Base-by-base conservation (phyloP, 441 rosid genomes). In the Gossypium schwendimanii region DNA sequence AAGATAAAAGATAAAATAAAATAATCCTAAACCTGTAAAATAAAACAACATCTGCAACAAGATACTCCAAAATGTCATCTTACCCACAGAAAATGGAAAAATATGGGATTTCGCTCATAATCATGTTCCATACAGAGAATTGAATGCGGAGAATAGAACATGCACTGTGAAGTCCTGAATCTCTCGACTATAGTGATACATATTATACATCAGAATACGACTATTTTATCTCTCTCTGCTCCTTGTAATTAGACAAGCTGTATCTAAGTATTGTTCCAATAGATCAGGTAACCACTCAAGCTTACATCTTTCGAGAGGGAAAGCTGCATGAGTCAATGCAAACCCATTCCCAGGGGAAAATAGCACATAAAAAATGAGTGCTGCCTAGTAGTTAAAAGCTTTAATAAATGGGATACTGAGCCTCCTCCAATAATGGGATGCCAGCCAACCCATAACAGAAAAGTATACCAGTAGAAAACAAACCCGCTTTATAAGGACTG, bases 391-490 rank as follows among this genome's bases (percentile, higher is more conserved):
- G 52, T 79, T 75, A 52, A 70, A 62, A 45, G 45, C 65, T 39
- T 49, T 63, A 58, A 68, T 76, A 24, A 75, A 63, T 8, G 78
- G 76, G 18, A 83, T 65, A 61, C 82, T 84, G 45, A 85, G 76
- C 78, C 84, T 74, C 76, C 78, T 80, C 58, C 80, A 84, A 20
- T 83, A 86, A 45, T 81, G 85, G 50, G 74, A 60, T 53, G 77
- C 75, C 75, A 89, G 69, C 89, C 89, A 86, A 73, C 88, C 79
- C 49, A 76, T 71, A 65, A 81, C 53, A 33, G 86, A 79, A 12
- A 84, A 63, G 81, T 87, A 89, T 2, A 83, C 80, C n/a, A 82
- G 73, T 4, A 86, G 81, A 67, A 89, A 84, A 76, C 85, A 85
- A 59, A 71, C 78, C 17, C 93, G 87, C 77, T 75, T 87, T 33